Conservation (phyloP, 1,284 basidiomycete species). For the Papiliotrema terrestris region DNA sequence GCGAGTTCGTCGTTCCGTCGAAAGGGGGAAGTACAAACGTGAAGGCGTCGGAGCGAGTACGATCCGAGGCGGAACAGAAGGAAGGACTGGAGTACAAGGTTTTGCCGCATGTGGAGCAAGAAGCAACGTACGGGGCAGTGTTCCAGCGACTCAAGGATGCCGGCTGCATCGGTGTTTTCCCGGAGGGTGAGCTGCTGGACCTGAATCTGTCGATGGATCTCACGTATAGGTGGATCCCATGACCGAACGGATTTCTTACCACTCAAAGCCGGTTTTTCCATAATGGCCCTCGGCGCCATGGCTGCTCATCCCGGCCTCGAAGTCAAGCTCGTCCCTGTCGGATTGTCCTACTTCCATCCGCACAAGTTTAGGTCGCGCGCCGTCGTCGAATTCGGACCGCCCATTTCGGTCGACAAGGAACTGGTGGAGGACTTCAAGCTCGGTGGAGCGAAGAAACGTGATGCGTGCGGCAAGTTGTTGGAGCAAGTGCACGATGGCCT, state of each 20-base stretch:
- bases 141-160: constrained; percentile 83
- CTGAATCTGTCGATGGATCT: neutral
- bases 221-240: constrained; percentile 76
- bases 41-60: constrained; percentile 66
- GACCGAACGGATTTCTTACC: constrained; percentile 92
- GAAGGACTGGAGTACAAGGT: constrained; percentile 70
- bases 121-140: constrained; percentile 91
- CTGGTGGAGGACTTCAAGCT: constrained; percentile 85
- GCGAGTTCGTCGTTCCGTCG: constrained; percentile 63
- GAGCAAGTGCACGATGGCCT: constrained; percentile 93
- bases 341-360: constrained; percentile 91
- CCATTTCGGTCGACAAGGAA: constrained; percentile 81
- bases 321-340: constrained; percentile 91
- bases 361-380: constrained; percentile 92
- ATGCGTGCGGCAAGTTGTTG: constrained; percentile 85
- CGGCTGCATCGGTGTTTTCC: constrained; percentile 91
- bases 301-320: constrained; percentile 78
- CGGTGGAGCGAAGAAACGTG: constrained; percentile 83
- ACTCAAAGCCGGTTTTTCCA: constrained; percentile 89
- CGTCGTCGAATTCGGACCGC: constrained; percentile 93
- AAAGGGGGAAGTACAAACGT: constrained; percentile 56
- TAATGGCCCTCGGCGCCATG: constrained; percentile 98
- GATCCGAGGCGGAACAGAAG: constrained; percentile 59
- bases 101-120: constrained; percentile 83
- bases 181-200: constrained; percentile 65